phyloP scores from a whole-genome alignment of 148 eudicot species.

The Rhododendron mucronatum region DNA sequence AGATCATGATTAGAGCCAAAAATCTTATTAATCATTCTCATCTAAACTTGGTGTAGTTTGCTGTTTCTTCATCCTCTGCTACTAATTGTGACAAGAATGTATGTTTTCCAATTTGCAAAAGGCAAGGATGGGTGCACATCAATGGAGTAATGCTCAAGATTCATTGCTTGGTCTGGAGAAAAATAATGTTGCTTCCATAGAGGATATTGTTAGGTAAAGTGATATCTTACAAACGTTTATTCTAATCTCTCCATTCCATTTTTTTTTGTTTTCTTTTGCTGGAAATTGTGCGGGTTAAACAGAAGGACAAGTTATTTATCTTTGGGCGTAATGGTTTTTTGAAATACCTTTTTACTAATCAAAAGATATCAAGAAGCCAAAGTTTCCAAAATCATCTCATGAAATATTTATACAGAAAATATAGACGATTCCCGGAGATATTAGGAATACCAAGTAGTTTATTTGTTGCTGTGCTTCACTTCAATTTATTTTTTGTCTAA shows the following conservation, averaged over 20 bases:
- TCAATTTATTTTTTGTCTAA: neutral
- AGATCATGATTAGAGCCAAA: neutral
- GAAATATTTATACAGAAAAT: neutral
- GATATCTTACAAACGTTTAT: neutral
- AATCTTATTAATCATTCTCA: neutral
- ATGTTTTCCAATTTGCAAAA: constrained; percentile 56
- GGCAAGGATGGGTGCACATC: constrained; percentile 70
- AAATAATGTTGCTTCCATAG: constrained; percentile 73
- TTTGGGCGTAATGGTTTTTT: neutral
- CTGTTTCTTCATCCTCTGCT: neutral
- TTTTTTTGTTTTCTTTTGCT: neutral
- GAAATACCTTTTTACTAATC: neutral
- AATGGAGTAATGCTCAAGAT: constrained; percentile 82
- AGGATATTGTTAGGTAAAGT: constrained; percentile 69
- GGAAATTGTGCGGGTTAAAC: neutral
- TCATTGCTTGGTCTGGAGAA: constrained; percentile 76
- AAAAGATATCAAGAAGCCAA: neutral
- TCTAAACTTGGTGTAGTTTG: neutral
- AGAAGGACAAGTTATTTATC: neutral
- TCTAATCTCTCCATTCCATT: neutral
- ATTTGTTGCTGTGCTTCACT: neutral
- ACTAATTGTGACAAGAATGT: neutral
- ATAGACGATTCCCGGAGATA: neutral
- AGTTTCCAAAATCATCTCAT: neutral
- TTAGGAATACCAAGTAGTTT: neutral